phyloP scores from a whole-genome alignment of 2,329 filamentous ascomycete genomes.

The Stachybotrys chartarum region DNA sequence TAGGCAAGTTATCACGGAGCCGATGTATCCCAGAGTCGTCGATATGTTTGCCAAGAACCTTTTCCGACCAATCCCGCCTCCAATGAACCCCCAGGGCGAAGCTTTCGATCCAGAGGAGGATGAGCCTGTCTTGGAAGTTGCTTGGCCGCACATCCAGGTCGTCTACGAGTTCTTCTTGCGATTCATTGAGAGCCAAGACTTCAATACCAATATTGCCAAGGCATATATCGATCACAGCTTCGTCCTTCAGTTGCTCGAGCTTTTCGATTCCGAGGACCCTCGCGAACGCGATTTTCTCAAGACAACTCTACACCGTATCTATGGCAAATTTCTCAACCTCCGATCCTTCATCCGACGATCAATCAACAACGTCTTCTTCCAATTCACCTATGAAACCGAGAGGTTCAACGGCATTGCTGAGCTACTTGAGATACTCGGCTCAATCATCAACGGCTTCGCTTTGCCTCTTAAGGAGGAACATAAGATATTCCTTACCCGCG shows the following conservation, averaged over 20 bases:
- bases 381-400: constrained; percentile 98
- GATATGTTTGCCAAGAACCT: constrained; percentile 99
- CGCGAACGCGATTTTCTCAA: constrained; percentile 96
- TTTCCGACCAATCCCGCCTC: constrained; percentile 92
- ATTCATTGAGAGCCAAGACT: constrained; percentile 99
- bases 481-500: constrained; percentile 92
- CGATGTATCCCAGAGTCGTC: constrained; percentile 97
- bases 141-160: constrained; percentile 98
- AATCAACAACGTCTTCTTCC: constrained; percentile 99
- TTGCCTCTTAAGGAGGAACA: constrained; percentile 96
- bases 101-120: constrained; percentile 98
- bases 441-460: constrained; percentile 98
- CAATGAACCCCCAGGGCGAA: constrained; percentile 95
- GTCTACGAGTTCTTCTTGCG: constrained; percentile 99
- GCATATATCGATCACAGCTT: constrained; percentile 98
- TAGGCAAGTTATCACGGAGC: constrained; percentile 94
- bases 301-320: constrained; percentile 95
- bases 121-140: constrained; percentile 93
- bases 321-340: constrained; percentile 97
- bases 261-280: constrained; percentile 97
- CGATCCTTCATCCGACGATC: constrained; percentile 95
- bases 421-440: constrained; percentile 90
- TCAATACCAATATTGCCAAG: constrained; percentile 99
- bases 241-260: constrained; percentile 89
- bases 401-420: constrained; percentile 98